Percentiles rank a stretch among this genome's conserved stretches.
phyloP scores from a whole-genome alignment of 257 asterid genomes.

The Lycium ferocissimum region DNA sequence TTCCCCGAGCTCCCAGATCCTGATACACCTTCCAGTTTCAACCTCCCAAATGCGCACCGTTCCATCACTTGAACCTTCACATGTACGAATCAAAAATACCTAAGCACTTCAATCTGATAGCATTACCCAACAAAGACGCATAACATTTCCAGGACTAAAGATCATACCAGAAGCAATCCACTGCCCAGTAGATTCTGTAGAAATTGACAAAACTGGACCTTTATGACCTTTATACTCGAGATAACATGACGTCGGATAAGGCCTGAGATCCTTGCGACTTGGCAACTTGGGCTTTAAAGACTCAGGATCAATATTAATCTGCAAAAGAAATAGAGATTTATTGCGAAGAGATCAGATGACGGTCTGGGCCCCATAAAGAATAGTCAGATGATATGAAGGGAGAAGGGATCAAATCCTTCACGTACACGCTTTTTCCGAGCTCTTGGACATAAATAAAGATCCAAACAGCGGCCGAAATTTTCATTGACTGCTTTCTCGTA shows the following conservation, averaged over 20 bases:
- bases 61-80: constrained; percentile 90
- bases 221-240: constrained; percentile 94
- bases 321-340: constrained; percentile 33
- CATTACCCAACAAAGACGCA: constrained; percentile 25
- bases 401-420: constrained; percentile 12
- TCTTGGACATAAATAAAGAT: constrained; percentile 93
- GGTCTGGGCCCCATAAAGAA: neutral
- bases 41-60: constrained; percentile 98
- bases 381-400: constrained; percentile 7
- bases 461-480: constrained; percentile 88
- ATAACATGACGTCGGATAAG: constrained; percentile 90
- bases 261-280: constrained; percentile 87
- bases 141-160: constrained; percentile 24
- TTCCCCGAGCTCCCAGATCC: constrained; percentile 83
- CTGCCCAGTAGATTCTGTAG: constrained; percentile 81
- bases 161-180: constrained; percentile 96
- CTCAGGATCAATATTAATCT: constrained; percentile 97
- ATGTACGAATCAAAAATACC: constrained; percentile 19
- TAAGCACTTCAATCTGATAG: constrained; percentile 14
- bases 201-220: constrained; percentile 84
- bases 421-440: constrained; percentile 89
- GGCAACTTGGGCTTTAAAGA: constrained; percentile 95
- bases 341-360: neutral
- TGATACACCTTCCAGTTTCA: constrained; percentile 92
- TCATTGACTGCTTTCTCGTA: constrained; percentile 84